Base-by-base conservation (phyloP, 2,329 filamentous ascomycete species). In the Alternaria rosae region DNA sequence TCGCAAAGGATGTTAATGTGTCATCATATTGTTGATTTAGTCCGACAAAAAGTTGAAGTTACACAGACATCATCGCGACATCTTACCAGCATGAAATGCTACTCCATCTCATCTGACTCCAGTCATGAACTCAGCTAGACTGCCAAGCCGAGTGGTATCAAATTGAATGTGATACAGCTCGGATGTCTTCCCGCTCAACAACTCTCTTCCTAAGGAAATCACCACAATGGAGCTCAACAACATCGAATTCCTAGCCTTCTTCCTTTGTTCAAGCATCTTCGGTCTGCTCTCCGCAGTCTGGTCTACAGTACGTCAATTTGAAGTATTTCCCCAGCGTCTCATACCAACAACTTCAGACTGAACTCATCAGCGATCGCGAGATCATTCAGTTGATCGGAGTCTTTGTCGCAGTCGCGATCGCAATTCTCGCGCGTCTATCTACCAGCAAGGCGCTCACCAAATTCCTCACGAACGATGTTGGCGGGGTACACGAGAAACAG, bases 241-340 rank as follows among this genome's bases (percentile, higher is more conserved):
- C 32, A 59, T 63, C 23, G 57, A 64, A 13, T 25, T 66, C 26
- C 57, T 65, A 11, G 54, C 62, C 15, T 59, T 67, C 54, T 48
- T 61, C n/a, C 45, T 65, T 6, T 59, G 59, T 42, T 59, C 62
- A 12, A 43, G 45, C 41, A 59, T 67, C 1, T 67, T 59, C 13
- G 60, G 57, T 17, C 48, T 57, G 7, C 55, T 65, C 3, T 15
- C 52, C 15, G 50, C 54, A 1, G 21, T 55, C 13, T 66, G 55
- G 42, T 21, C 47, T 17, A 61, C 42, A 28, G 62, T 65, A 57
- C 32, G 48, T 48, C 21, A 51, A 25, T 30, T 23, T 11, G n/a
- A 48, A 4, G n/a, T 6, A 12, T 8, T 26, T 25, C 23, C 8
- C 11, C 4, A 17, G 17, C 3, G 20, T n/a, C 17, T 8, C 6